Conservation (phyloP, 2,329 filamentous ascomycete species). For the Xylariales sp. region DNA sequence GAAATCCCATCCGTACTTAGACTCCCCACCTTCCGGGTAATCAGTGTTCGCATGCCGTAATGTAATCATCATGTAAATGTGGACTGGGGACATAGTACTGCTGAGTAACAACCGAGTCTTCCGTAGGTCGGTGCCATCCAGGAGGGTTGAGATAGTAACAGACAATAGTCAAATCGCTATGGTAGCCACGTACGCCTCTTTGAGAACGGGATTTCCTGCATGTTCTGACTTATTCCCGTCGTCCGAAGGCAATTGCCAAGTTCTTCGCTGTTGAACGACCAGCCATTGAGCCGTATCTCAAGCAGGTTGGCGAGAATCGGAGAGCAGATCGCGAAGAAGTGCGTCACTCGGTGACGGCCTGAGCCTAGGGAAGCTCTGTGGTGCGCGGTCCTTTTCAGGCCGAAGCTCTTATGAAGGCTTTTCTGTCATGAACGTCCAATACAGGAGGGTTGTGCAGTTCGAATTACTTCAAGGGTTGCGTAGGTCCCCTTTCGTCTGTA, state of each 20-base stretch:
- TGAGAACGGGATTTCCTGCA: too few relatives aligned
- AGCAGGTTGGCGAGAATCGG: neutral
- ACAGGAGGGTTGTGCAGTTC: neutral
- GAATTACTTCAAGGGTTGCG: neutral
- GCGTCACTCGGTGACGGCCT: neutral
- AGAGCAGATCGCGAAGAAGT: neutral
- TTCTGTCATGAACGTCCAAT: neutral
- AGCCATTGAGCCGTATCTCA: neutral
- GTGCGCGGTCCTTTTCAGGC: neutral
- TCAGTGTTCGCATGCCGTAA: neutral
- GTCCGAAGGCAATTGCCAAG: neutral
- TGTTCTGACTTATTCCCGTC: too few relatives aligned
- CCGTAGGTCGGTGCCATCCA: neutral
- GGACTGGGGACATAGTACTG: neutral
- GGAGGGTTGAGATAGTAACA: neutral
- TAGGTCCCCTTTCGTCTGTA: too few relatives aligned
- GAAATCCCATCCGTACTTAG: neutral
- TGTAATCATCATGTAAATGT: neutral
- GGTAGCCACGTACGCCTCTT: neutral
- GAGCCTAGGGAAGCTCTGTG: neutral
- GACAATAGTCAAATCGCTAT: neutral
- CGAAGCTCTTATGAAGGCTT: neutral
- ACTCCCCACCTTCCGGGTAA: neutral
- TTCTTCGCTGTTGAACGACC: neutral
- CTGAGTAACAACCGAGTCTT: neutral